These are phyloP conservation scores for Candida morakotiae DNA, from an alignment of 805 yeast species.

Conservation along the genomic window DNA sequence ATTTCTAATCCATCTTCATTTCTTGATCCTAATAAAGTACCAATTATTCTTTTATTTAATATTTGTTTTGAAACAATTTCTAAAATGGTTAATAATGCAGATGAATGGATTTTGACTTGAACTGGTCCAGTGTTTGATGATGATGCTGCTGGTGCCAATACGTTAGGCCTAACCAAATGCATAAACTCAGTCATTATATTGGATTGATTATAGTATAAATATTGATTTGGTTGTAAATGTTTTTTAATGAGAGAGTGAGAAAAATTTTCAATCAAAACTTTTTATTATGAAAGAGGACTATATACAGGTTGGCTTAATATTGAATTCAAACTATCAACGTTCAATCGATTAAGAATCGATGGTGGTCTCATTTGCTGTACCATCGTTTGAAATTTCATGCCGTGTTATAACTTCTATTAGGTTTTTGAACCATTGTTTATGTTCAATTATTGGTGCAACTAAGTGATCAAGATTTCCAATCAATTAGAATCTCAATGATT, in stretches of 20 bases:
- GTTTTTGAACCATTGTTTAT: no score
- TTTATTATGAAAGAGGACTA: no score
- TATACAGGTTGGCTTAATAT: no score
- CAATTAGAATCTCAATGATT: no score
- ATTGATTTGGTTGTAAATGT: neutral
- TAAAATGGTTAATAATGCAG: constrained; percentile 72
- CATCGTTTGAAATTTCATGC: no score
- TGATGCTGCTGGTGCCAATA: constrained; percentile 39
- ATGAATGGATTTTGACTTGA: constrained; percentile 55
- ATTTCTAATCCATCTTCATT: constrained; percentile 79
- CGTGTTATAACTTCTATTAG: no score
- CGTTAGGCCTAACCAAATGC: constrained; percentile 50
- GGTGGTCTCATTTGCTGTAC: no score
- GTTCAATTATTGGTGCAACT: no score
- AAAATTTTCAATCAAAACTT: neutral
- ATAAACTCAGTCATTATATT: constrained; percentile 26
- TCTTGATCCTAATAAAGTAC: constrained; percentile 76
- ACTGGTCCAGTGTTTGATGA: constrained; percentile 46
- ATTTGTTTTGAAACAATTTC: constrained; percentile 61
- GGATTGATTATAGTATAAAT: neutral
- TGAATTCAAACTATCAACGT: no score
- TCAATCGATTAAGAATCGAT: no score
- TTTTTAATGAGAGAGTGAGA: neutral
- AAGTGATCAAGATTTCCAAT: no score
- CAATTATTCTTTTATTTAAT: constrained; percentile 60